A percentile compares a stretch with the other conserved stretches of the same genome.
Conservation (phyloP, 169 alveolate genomes). For the Cytauxzoon felis region DNA sequence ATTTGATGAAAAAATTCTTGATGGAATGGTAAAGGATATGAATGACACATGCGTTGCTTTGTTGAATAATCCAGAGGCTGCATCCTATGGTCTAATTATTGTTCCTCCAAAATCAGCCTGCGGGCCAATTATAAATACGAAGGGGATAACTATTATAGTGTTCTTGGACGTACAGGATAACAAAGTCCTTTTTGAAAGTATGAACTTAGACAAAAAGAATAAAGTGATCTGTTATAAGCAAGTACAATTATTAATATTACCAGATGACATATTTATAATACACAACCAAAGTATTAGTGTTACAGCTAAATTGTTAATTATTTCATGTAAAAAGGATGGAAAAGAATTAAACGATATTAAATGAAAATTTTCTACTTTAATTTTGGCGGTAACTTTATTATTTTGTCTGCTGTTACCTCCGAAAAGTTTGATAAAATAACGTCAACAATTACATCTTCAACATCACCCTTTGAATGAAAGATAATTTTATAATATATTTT, state of each 20-base stretch:
- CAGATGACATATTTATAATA: conserved; percentile 49
- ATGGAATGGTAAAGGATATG: neutral
- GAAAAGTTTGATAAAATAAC: conserved; percentile 67
- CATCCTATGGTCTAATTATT: conserved; percentile 14
- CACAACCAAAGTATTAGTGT: conserved; percentile 36
- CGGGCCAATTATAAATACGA: conserved; percentile 48
- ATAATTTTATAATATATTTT: neutral
- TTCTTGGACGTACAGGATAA: conserved; percentile 27
- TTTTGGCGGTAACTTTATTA: conserved; percentile 64
- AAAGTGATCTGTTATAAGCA: conserved; percentile 23
- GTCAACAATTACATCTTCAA: conserved; percentile 66
- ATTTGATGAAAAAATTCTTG: conserved; percentile 4
- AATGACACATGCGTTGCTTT: conserved; percentile 26
- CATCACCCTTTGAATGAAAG: conserved; percentile 68
- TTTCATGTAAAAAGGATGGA: conserved; percentile 41
- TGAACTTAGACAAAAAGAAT: conserved; percentile 20
- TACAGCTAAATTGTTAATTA: conserved; percentile 28
- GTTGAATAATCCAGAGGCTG: conserved; percentile 13
- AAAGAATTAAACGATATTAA: conserved; percentile 27
- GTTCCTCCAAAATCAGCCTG: conserved; percentile 26
- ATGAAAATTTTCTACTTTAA: conserved; percentile 9
- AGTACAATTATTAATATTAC: conserved; percentile 43
- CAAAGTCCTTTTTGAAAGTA: conserved; percentile 41
- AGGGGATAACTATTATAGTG: conserved; percentile 47
- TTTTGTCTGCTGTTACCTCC: conserved; percentile 64